Conservation (phyloP, 805 yeast species). For the Candida maris region DNA sequence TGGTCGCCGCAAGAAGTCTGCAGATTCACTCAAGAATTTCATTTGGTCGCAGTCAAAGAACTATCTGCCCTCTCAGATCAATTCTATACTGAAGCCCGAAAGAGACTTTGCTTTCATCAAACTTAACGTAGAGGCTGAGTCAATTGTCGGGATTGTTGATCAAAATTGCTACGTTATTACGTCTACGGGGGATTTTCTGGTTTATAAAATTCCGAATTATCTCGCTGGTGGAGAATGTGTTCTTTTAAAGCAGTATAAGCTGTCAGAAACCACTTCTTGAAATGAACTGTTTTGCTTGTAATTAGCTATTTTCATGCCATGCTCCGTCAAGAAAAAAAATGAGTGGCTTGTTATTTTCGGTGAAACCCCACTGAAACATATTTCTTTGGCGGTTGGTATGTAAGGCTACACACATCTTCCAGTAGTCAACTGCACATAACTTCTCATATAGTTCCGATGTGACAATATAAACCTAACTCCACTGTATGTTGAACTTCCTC, state of each 20-base stretch:
- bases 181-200: constrained; percentile 74
- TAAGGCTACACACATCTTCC: background rate
- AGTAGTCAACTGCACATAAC: background rate
- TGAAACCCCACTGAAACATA: background rate
- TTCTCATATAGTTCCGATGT: too few relatives aligned
- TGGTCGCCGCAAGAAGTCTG: constrained; percentile 16
- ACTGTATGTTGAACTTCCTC: too few relatives aligned
- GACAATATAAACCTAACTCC: too few relatives aligned
- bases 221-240: constrained; percentile 68
- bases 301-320: background rate
- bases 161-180: constrained; percentile 68
- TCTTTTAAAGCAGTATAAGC: constrained; percentile 37
- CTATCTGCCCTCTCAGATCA: constrained; percentile 71
- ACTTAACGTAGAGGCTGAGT: constrained; percentile 34
- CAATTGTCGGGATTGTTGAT: constrained; percentile 30
- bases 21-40: constrained; percentile 24
- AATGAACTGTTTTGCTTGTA: background rate
- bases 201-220: constrained; percentile 67
- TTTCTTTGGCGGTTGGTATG: background rate
- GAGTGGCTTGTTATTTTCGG: background rate
- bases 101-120: constrained; percentile 90
- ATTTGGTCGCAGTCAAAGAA: constrained; percentile 28
- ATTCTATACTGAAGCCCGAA: constrained; percentile 82
- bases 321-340: background rate
- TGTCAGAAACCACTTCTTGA: constrained; percentile 2